phyloP scores from a whole-genome alignment of 2,329 filamentous ascomycete genomes.

The Fusarium chuoi region DNA sequence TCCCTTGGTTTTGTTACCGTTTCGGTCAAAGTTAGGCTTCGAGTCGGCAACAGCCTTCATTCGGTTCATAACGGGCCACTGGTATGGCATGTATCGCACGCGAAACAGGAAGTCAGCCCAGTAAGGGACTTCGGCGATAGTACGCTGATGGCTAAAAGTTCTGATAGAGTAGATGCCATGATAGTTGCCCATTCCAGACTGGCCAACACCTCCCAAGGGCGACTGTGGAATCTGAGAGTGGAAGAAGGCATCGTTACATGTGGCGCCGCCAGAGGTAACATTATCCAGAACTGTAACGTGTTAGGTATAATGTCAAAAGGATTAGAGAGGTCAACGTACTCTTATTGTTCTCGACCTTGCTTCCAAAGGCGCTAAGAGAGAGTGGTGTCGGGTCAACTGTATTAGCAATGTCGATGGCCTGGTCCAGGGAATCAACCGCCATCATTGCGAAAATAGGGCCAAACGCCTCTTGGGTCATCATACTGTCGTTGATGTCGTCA shows the following conservation, averaged over 20 bases:
- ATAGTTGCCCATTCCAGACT: slow-evolving; percentile 59
- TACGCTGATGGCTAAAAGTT: slow-evolving; percentile 54
- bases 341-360: slow-evolving; percentile 78
- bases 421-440: slow-evolving; percentile 80
- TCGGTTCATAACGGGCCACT: slow-evolving; percentile 56
- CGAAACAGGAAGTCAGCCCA: slow-evolving; percentile 64
- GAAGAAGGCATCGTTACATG: slow-evolving; percentile 60
- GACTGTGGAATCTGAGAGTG: slow-evolving; percentile 55
- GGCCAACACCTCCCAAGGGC: slow-evolving; percentile 62
- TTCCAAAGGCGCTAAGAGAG: slow-evolving; percentile 86
- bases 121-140: slow-evolving; percentile 50
- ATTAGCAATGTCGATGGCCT: slow-evolving; percentile 86
- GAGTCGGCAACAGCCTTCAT: slow-evolving; percentile 54
- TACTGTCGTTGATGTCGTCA: slow-evolving; percentile 74
- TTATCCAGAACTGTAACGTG: slow-evolving; percentile 51
- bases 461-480: slow-evolving; percentile 88
- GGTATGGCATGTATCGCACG: slow-evolving; percentile 75
- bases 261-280: slow-evolving; percentile 61
- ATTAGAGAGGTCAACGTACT: slow-evolving; percentile 57
- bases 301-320: slow-evolving; percentile 11
- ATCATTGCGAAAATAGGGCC: slow-evolving; percentile 91
- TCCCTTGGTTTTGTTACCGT: slow-evolving; percentile 63
- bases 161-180: slow-evolving; percentile 61
- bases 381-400: slow-evolving; percentile 85
- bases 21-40: slow-evolving; percentile 71